Evolutionary conservation across 2,329 filamentous ascomycete species (phyloP).

Genomic region (Ramularia collo-cygni): DNA sequence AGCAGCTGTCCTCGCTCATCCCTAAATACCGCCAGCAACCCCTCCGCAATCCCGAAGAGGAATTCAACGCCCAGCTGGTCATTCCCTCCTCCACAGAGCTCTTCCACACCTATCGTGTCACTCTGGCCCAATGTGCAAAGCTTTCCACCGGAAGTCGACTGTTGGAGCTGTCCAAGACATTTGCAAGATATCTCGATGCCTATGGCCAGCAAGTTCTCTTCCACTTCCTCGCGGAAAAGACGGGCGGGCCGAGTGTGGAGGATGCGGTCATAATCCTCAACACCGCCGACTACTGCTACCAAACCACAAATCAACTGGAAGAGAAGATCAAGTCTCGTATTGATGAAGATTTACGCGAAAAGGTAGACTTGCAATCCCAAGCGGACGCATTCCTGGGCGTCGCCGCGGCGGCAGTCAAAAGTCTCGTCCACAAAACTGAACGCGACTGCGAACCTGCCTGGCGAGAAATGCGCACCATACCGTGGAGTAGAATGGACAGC

Average conservation of each 20-base stretch:
- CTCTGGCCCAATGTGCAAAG: conserved; percentile 89
- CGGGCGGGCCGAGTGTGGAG: conserved; percentile 56
- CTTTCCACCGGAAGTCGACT: conserved; percentile 84
- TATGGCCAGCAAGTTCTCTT: conserved; percentile 91
- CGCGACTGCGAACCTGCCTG: conserved; percentile 76
- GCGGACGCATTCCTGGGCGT: conserved; percentile 94
- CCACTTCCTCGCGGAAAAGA: conserved; percentile 57
- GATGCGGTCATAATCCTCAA: conserved; percentile 84
- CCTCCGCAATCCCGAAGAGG: conserved; percentile 74
- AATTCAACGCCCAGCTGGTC: conserved; percentile 84
- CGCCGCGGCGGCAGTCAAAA: conserved; percentile 76
- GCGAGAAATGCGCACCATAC: conserved; percentile 95
- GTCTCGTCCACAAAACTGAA: conserved; percentile 78
- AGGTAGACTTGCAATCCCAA: conserved; percentile 84
- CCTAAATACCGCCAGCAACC: conserved; percentile 82
- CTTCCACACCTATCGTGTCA: conserved; percentile 93
- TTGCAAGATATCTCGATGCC: conserved; percentile 89
- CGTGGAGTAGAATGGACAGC: conserved; percentile 88
- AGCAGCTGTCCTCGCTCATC: conserved; percentile 73
- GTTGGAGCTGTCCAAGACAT: conserved; percentile 73
- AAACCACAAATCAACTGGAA: conserved; percentile 85
- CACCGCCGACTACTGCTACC: conserved; percentile 95
- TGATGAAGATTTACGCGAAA: conserved; percentile 65
- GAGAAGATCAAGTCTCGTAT: conserved; percentile 90
- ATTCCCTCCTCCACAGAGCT: conserved; percentile 92